Conservation (phyloP, 2,329 filamentous ascomycete species). For the Exophiala lecanii-corni region DNA sequence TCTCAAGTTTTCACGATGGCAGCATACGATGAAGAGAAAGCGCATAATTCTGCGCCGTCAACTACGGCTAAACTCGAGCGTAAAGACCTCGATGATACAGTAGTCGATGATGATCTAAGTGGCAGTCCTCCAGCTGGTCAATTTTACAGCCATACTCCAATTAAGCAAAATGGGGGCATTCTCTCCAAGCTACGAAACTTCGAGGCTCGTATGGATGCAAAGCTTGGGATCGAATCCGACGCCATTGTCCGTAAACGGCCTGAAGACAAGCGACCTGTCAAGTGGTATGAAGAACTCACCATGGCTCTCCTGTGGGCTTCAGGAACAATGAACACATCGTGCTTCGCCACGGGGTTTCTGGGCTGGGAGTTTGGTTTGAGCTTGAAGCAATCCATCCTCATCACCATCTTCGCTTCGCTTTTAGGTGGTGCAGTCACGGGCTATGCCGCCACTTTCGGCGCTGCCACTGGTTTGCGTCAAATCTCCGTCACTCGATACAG, state of each 20-base stretch:
- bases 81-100: not conserved
- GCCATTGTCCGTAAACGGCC: conserved; percentile 45
- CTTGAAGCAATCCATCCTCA: conserved; percentile 25
- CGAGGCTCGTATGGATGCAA: conserved; percentile 42
- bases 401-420: conserved; percentile 27
- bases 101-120: not conserved
- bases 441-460: conserved; percentile 34
- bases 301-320: conserved; percentile 44
- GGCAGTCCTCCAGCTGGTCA: not conserved
- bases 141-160: conserved; percentile 20
- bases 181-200: conserved; percentile 20
- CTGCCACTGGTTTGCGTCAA: conserved; percentile 32
- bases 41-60: not conserved
- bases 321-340: conserved; percentile 40
- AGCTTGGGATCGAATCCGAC: conserved; percentile 46
- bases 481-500: conserved; percentile 29
- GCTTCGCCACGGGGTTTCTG: conserved; percentile 31
- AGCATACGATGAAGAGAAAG: not conserved
- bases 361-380: conserved; percentile 29
- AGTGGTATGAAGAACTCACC: conserved; percentile 33
- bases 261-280: conserved; percentile 41
- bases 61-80: not conserved
- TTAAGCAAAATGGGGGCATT: conserved; percentile 18
- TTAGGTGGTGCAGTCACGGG: conserved; percentile 25
- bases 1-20: too few relatives aligned